These are phyloP conservation scores for barrel medic (Medicago truncatula) DNA, from an alignment of 306 rosid species.

Conservation along the genomic window DNA sequence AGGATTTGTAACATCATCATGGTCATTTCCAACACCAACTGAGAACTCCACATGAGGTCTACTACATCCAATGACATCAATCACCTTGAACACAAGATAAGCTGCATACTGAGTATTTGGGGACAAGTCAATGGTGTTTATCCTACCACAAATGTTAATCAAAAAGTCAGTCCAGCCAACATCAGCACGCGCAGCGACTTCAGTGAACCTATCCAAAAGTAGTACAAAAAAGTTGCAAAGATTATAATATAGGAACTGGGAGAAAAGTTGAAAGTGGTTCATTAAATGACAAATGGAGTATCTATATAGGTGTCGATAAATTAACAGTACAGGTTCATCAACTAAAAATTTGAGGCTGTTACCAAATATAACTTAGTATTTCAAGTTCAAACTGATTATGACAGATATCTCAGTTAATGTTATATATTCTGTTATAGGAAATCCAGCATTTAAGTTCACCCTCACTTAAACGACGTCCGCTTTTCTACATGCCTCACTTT, in stretches of 20 bases:
- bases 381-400: not conserved
- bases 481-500: not conserved
- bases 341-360: not conserved
- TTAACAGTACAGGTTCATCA: not conserved
- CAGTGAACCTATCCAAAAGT: conserved; percentile 60
- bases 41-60: conserved; percentile 48
- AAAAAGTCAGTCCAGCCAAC: conserved; percentile 52
- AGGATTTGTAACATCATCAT: no score
- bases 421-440: not conserved
- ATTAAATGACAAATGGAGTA: not conserved
- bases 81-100: conserved; percentile 63
- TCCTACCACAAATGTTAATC: conserved; percentile 70
- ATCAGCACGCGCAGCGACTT: conserved; percentile 56
- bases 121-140: conserved; percentile 52
- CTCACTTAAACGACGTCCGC: not conserved
- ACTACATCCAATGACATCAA: conserved; percentile 39
- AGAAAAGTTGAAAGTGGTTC: conserved; percentile 6
- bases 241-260: not conserved
- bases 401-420: not conserved
- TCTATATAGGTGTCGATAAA: not conserved
- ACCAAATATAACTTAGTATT: not conserved
- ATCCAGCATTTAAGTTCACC: not conserved
- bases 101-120: conserved; percentile 64
- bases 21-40: conserved; percentile 36
- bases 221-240: not conserved